Evolutionary conservation across 2,329 filamentous ascomycete species (phyloP).

Genomic region (Helotiales sp.): DNA sequence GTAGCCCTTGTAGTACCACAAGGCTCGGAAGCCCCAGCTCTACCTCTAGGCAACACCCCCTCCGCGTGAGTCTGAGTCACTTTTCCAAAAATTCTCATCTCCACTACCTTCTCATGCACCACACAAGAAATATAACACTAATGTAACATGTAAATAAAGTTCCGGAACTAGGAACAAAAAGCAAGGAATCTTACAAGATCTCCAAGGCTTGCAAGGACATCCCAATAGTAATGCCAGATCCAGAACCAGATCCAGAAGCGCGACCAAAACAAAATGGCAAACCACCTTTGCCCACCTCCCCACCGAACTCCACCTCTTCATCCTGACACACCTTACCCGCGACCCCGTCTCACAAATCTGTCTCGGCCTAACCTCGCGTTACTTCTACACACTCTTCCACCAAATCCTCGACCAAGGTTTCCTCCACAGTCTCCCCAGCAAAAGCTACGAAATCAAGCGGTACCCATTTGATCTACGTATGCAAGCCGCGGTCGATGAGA

Average conservation of each 20-base stretch:
- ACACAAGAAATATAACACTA: background rate
- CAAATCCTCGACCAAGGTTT: background rate
- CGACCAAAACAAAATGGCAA: constrained; percentile 4
- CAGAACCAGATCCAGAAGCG: background rate
- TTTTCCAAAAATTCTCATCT: background rate
- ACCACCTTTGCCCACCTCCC: constrained; percentile 4
- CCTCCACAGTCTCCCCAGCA: background rate
- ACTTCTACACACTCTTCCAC: constrained; percentile 15
- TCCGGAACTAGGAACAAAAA: constrained; percentile 11
- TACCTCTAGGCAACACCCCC: constrained; percentile 18
- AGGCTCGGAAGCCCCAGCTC: constrained; percentile 4
- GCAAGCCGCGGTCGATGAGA: constrained; percentile 1
- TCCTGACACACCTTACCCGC: constrained; percentile 13
- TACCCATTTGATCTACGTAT: background rate
- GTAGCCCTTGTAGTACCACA: background rate
- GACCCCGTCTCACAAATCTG: constrained; percentile 24
- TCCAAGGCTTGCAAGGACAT: background rate
- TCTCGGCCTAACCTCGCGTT: background rate
- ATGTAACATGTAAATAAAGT: background rate
- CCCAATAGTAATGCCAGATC: too few species aligned
- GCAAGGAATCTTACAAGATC: background rate
- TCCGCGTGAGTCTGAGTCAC: constrained; percentile 28
- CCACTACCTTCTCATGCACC: background rate
- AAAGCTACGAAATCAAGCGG: background rate
- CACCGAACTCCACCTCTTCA: constrained; percentile 12